Percentiles rank a stretch among this genome's conserved stretches.
Conservation (phyloP, 164 flowering plant species). For the Berberis thunbergii region DNA sequence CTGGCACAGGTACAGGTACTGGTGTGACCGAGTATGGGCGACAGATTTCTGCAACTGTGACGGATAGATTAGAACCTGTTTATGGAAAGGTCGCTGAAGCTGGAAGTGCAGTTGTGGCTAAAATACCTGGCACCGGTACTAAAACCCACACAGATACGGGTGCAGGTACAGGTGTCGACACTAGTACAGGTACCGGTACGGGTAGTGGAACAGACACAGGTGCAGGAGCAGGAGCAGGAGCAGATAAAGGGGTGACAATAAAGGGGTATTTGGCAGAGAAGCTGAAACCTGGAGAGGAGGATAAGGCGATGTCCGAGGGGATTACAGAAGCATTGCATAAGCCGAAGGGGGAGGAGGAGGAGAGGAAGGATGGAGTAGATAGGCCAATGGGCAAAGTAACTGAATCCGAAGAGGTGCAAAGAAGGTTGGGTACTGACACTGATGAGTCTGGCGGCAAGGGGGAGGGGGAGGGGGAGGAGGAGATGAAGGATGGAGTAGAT, state of each 20-base stretch:
- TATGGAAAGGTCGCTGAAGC: slow-evolving; percentile 33
- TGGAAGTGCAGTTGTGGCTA: slow-evolving; percentile 27
- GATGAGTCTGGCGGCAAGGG: too few relatives aligned
- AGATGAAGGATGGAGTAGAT: too few relatives aligned
- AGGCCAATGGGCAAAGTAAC: too few relatives aligned
- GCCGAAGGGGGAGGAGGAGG: slow-evolving; percentile 20
- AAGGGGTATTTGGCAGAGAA: slow-evolving; percentile 43
- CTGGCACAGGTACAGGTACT: background rate
- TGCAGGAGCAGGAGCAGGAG: too few relatives aligned
- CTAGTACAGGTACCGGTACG: slow-evolving; percentile 1
- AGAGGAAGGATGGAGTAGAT: too few relatives aligned
- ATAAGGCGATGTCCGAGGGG: slow-evolving; percentile 54
- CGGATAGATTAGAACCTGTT: slow-evolving; percentile 33
- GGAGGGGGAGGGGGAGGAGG: too few relatives aligned
- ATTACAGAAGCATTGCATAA: slow-evolving; percentile 29
- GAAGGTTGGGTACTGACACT: too few relatives aligned
- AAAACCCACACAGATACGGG: background rate
- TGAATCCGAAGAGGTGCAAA: too few relatives aligned
- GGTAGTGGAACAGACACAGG: background rate
- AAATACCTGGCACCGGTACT: slow-evolving; percentile 15
- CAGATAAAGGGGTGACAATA: slow-evolving; percentile 36
- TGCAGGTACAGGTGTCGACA: background rate
- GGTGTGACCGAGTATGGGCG: slow-evolving; percentile 1
- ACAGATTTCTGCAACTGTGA: slow-evolving; percentile 15
- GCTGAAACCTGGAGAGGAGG: slow-evolving; percentile 62